Evolutionary conservation across 164 flowering plant genomes (phyloP), one percentile per base, ranked within the genome.

Genomic region (Sextonia rubra): DNA sequence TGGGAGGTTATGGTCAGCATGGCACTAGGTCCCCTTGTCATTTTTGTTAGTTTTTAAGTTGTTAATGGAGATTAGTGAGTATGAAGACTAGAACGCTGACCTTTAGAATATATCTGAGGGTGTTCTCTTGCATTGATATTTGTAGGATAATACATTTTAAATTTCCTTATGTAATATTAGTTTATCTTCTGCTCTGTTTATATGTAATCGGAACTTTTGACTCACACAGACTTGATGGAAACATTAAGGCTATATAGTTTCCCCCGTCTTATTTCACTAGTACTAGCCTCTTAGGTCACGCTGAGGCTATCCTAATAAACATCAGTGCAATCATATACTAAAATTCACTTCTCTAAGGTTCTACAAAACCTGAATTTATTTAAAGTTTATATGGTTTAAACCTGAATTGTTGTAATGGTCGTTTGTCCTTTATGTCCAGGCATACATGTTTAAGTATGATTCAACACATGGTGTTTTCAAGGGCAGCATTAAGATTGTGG

Each of bases 371-470:
- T 52, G 4, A 52, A 52, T 52, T 52, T 20, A 18, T 52, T 52
- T 15, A 52, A 52, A 52, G 58, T 20, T 11, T 18, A 9, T 66
- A 14, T 47, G 70, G 24, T 47, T 47, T 23, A 9, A 14, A 52
- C 27, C 12, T 37, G 69, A 32, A 37, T 37, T 66, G 62, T 24
- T 69, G 3, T 20, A 44, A 65, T 7, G 5, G 12, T 44, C 27
- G 11, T 49, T 29, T 66, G 15, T 73, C 30, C 63, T 11, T 47
- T 26, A 18, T 75, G 60, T 79, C 20, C 82, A 96, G 99, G 98
- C 99, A 74, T 96, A 93, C 88, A 96, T 96, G 99, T 82, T 96
- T 56, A 93, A 93, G 78, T 96, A 89, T 82, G 99, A 96, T 78
- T 96, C 99, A 47, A 96, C 99, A 58, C 98, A 93, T 88, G 98